Conservation (phyloP, 2,329 filamentous ascomycete genomes). For the Esteya vermicola region DNA sequence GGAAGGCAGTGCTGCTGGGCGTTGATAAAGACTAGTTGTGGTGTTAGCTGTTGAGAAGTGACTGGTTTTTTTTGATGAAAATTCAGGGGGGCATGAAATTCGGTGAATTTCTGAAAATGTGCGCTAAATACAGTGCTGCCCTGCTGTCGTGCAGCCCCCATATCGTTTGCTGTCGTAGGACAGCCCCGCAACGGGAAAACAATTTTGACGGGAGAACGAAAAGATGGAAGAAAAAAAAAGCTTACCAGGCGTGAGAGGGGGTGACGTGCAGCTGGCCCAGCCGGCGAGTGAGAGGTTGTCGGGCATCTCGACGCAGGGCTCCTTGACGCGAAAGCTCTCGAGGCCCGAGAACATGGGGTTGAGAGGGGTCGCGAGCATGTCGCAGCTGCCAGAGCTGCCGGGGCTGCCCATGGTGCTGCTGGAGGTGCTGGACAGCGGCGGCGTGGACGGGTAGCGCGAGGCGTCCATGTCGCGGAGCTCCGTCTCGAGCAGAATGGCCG, state of each 20-base stretch:
- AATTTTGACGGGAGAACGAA: background rate
- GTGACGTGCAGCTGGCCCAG: slow-evolving; percentile 65
- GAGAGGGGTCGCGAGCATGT: slow-evolving; percentile 68
- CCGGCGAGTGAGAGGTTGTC: slow-evolving; percentile 62
- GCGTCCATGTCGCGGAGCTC: slow-evolving; percentile 48
- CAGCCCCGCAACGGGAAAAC: background rate
- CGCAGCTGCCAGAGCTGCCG: slow-evolving; percentile 62
- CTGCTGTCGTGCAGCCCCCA: too few relatives aligned
- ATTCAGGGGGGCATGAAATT: background rate
- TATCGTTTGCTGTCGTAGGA: too few relatives aligned
- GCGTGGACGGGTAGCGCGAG: slow-evolving; percentile 70
- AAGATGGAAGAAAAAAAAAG: slow-evolving; percentile 14
- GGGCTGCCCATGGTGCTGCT: slow-evolving; percentile 76
- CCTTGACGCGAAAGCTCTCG: slow-evolving; percentile 53
- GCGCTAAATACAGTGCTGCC: too few relatives aligned
- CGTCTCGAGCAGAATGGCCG: slow-evolving; percentile 65
- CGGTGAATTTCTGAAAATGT: too few relatives aligned
- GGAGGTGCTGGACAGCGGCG: slow-evolving; percentile 64
- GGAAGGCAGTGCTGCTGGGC: slow-evolving; percentile 17
- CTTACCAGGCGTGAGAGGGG: slow-evolving; percentile 85
- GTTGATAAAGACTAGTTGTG: slow-evolving; percentile 29
- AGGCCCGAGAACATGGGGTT: slow-evolving; percentile 65
- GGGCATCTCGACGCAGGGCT: slow-evolving; percentile 56
- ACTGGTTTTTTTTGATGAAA: too few relatives aligned
- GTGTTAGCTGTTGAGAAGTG: too few relatives aligned